Percentiles rank a stretch among this genome's conserved stretches.
Evolutionary conservation across 139 green algal species (phyloP).

Genomic region (Chlorella sp.): DNA sequence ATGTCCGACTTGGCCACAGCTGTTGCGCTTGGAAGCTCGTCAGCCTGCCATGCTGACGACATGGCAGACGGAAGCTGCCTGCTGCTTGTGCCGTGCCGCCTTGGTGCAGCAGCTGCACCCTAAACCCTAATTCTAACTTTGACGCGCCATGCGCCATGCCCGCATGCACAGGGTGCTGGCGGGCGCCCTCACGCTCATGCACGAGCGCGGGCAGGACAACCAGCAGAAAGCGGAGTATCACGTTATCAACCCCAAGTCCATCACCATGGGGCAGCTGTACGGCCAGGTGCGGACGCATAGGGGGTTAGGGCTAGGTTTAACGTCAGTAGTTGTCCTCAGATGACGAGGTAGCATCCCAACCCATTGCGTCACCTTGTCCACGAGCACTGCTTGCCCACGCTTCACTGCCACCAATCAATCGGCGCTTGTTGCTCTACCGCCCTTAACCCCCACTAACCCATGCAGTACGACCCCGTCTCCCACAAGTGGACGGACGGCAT

Average conservation of each 20-base stretch:
- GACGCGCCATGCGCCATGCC: background rate
- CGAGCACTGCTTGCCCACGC: no score
- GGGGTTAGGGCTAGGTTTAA: no score
- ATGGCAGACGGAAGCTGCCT: background rate
- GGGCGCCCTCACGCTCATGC: conserved; percentile 48
- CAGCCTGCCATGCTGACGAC: no score
- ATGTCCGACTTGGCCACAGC: no score
- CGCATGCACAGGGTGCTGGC: conserved; percentile 36
- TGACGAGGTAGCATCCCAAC: no score
- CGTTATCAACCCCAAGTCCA: conserved; percentile 75
- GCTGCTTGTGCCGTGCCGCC: background rate
- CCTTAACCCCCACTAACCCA: background rate
- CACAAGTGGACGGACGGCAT: conserved; percentile 81
- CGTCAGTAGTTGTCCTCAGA: no score
- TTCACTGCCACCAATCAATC: no score
- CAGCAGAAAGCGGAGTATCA: conserved; percentile 40
- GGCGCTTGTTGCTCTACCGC: background rate
- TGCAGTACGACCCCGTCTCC: conserved; percentile 42
- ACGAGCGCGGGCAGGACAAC: conserved; percentile 32
- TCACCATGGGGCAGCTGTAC: conserved; percentile 84
- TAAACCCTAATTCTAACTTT: background rate
- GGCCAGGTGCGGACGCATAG: conserved; percentile 48
- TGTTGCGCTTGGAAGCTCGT: no score
- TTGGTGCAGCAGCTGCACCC: background rate
- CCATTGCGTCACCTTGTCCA: no score